phyloP scores from a whole-genome alignment of 192 early-diverging fungal species.

The Rhizophagus clarus region DNA sequence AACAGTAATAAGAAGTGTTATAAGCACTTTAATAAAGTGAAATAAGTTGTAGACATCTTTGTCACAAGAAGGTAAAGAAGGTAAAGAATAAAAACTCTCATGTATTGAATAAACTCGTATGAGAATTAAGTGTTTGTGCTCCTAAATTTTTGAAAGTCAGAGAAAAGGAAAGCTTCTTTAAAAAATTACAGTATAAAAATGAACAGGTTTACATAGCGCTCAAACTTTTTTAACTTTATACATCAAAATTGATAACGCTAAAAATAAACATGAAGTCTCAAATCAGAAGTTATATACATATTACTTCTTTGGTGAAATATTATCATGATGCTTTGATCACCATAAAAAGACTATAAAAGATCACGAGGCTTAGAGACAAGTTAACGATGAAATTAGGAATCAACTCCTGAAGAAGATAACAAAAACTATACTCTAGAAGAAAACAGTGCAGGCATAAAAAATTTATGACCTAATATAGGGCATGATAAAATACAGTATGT shows the following conservation, averaged over 20 bases:
- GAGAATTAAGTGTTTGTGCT: too few relatives aligned
- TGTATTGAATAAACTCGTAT: too few relatives aligned
- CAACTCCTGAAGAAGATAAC: background rate
- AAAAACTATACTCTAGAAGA: constrained; percentile 5
- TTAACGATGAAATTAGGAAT: constrained; percentile 16
- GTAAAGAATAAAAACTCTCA: too few relatives aligned
- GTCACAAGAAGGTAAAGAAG: too few relatives aligned
- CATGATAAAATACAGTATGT: too few relatives aligned
- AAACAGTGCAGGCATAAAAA: constrained; percentile 2
- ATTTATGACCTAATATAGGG: constrained; percentile 29
- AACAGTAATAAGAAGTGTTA: too few relatives aligned
- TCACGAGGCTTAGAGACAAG: background rate
- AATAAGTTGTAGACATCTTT: too few relatives aligned
- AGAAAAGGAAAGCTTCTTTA: background rate
- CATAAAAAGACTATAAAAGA: background rate
- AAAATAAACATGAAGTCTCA: background rate
- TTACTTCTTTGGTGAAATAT: constrained; percentile 12
- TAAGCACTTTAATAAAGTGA: too few relatives aligned
- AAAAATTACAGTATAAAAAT: too few relatives aligned
- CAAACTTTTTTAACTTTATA: background rate
- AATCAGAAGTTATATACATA: background rate
- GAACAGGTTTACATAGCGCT: too few relatives aligned
- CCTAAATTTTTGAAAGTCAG: background rate
- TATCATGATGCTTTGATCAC: background rate
- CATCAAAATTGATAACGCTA: background rate